phyloP scores from a whole-genome alignment of 169 alveolate species.

The Blepharisma undulans region DNA sequence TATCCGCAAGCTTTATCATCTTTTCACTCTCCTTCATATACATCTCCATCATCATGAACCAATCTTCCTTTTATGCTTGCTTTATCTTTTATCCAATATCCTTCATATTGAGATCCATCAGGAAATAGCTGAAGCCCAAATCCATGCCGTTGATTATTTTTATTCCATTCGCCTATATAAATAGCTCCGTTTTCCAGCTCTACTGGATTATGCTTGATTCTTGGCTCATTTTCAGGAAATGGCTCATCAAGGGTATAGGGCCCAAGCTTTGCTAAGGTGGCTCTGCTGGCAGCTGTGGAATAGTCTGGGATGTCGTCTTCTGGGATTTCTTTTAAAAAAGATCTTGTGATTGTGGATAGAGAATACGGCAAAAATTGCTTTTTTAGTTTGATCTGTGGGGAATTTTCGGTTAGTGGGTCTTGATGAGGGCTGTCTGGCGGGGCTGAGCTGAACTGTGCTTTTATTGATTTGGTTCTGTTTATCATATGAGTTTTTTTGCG shows the following conservation, averaged over 20 bases:
- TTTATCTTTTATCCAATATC: conserved; percentile 55
- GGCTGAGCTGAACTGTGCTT: background rate
- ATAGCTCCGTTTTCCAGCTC: conserved; percentile 16
- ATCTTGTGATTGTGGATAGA: background rate
- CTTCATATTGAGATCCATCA: conserved; percentile 55
- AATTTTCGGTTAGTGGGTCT: background rate
- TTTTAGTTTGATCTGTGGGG: background rate
- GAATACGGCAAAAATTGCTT: background rate
- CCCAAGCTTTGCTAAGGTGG: conserved; percentile 28
- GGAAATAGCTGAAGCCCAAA: conserved; percentile 42
- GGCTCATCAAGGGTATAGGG: background rate
- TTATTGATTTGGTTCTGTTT: background rate
- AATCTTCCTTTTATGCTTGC: conserved; percentile 55
- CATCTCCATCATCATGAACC: conserved; percentile 46
- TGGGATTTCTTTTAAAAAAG: background rate
- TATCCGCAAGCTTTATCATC: conserved; percentile 35
- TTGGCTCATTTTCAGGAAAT: conserved; percentile 34
- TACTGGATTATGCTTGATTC: background rate
- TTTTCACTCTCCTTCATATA: conserved; percentile 43
- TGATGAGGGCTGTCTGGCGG: background rate
- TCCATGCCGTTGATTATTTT: conserved; percentile 34
- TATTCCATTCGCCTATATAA: conserved; percentile 49
- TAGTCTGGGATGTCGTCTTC: conserved; percentile 30
- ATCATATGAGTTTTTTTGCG: background rate
- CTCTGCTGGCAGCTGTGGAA: conserved; percentile 40